Percentiles rank a stretch among this genome's conserved stretches.
These are phyloP conservation scores for Borovskyia barvae DNA, from an alignment of 208 protist species.

Conservation along the genomic window DNA sequence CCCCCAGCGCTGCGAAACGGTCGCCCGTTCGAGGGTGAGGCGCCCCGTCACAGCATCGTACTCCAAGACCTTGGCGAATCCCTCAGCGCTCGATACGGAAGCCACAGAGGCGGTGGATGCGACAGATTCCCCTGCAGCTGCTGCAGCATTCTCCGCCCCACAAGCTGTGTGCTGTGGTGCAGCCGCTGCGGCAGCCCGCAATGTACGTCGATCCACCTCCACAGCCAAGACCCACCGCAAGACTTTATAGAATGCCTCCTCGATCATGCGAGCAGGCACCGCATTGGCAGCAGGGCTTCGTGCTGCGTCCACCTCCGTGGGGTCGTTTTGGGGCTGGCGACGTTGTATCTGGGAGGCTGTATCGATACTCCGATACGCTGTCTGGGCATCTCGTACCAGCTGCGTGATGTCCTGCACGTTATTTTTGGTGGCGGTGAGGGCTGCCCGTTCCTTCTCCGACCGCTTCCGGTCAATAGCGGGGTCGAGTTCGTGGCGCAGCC, in stretches of 20 bases:
- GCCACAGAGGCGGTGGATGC: neutral
- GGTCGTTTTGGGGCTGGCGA: constrained; percentile 17
- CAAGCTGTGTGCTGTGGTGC: too few relatives aligned
- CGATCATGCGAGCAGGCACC: constrained; percentile 27
- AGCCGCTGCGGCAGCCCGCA: constrained; percentile 1
- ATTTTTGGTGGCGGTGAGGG: constrained; percentile 45
- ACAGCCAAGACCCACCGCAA: constrained; percentile 54
- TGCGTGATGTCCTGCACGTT: constrained; percentile 41
- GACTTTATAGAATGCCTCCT: constrained; percentile 49
- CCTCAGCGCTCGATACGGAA: neutral
- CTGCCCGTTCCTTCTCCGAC: constrained; percentile 23
- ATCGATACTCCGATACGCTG: constrained; percentile 41
- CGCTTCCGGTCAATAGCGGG: constrained; percentile 19
- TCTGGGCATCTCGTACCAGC: constrained; percentile 26
- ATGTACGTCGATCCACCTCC: constrained; percentile 36
- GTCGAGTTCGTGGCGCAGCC: constrained; percentile 27
- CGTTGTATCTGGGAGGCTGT: constrained; percentile 27
- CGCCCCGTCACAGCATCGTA: constrained; percentile 29
- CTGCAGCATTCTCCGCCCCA: neutral
- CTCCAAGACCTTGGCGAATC: constrained; percentile 13
- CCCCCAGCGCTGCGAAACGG: constrained; percentile 41
- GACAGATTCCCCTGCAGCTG: neutral
- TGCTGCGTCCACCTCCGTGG: constrained; percentile 6
- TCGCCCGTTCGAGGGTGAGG: constrained; percentile 40
- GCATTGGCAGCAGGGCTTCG: constrained; percentile 20